These are phyloP conservation scores for Xylariaceae sp. DNA, from an alignment of 2,329 filamentous ascomycete species.

Conservation along the genomic window DNA sequence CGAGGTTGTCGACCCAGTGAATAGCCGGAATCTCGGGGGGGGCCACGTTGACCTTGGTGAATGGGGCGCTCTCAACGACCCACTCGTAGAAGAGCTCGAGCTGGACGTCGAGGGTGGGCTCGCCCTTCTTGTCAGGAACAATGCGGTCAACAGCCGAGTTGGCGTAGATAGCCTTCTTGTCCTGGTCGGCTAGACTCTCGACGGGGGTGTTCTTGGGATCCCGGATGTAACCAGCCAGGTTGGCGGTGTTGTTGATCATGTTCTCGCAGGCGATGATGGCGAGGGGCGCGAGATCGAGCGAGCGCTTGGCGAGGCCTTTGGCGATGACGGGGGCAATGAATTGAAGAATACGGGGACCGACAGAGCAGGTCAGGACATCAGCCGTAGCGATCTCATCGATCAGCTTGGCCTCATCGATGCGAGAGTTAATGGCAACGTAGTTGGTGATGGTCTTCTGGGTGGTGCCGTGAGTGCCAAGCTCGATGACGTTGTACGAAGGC, in stretches of 20 bases:
- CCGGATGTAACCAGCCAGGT: slow-evolving; percentile 77
- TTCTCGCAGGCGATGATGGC: slow-evolving; percentile 98
- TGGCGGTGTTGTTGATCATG: slow-evolving; percentile 89
- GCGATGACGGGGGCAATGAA: slow-evolving; percentile 95
- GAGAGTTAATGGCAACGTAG: slow-evolving; percentile 96
- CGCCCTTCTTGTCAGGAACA: slow-evolving; percentile 79
- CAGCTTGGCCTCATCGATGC: slow-evolving; percentile 74
- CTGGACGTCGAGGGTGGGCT: slow-evolving; percentile 81
- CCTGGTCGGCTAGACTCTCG: slow-evolving; percentile 62
- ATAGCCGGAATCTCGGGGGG: slow-evolving; percentile 63
- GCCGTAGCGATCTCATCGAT: slow-evolving; percentile 81
- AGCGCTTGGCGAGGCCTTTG: slow-evolving; percentile 80
- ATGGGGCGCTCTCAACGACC: slow-evolving; percentile 88
- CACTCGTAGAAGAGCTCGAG: slow-evolving; percentile 99
- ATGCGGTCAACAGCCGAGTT: slow-evolving; percentile 99
- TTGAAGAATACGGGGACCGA: slow-evolving; percentile 91
- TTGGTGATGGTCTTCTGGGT: slow-evolving; percentile 80
- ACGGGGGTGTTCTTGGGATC: slow-evolving; percentile 66
- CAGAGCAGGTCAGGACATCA: slow-evolving; percentile 91
- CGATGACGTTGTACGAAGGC: slow-evolving; percentile 82
- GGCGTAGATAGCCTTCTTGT: slow-evolving; percentile 78
- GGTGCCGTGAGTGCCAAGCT: slow-evolving; percentile 78
- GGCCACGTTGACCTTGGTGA: slow-evolving; percentile 44
- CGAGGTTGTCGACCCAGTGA: slow-evolving; percentile 83
- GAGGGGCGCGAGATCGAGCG: slow-evolving; percentile 60